phyloP scores from a whole-genome alignment of 202 grass and related monocot species.

The Schoenoplectus triqueter region DNA sequence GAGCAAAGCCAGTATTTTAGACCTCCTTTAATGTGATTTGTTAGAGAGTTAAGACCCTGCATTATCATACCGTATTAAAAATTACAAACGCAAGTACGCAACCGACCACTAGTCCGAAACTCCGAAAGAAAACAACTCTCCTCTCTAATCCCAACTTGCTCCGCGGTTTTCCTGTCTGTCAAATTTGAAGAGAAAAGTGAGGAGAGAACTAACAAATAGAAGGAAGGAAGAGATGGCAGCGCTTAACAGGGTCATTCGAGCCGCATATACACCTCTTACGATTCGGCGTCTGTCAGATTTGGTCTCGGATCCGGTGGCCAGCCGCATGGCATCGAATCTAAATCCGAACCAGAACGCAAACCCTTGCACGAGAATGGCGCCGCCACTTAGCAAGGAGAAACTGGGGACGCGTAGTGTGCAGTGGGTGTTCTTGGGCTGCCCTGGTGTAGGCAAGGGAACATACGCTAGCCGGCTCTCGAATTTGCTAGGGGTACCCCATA shows the following conservation, averaged over 20 bases:
- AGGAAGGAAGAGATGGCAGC: constrained; percentile 9
- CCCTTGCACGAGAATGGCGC: constrained; percentile 7
- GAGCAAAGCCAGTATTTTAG: too few species aligned
- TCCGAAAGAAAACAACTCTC: background rate
- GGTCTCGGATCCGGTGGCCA: constrained; percentile 29
- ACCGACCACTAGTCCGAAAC: too few species aligned
- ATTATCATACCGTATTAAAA: too few species aligned
- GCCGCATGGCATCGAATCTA: constrained; percentile 35
- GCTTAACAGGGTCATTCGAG: background rate
- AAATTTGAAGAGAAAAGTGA: background rate
- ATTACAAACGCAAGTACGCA: too few species aligned
- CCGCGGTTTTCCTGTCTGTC: too few species aligned
- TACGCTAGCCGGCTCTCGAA: constrained; percentile 91
- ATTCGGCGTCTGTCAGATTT: constrained; percentile 28
- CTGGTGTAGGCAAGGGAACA: constrained; percentile 95
- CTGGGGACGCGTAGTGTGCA: constrained; percentile 63
- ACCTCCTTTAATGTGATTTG: too few species aligned
- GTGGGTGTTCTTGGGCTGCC: constrained; percentile 95
- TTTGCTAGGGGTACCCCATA: constrained; percentile 80
- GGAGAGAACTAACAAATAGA: background rate
- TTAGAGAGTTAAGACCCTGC: too few species aligned
- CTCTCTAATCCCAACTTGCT: background rate
- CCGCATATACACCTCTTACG: constrained; percentile 11
- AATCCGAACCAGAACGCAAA: background rate
- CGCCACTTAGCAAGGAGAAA: constrained; percentile 21